A percentile compares a stretch with the other conserved stretches of the same genome.
Evolutionary conservation across 345 rosid genomes (phyloP).

Genomic region (Mangifera indica): DNA sequence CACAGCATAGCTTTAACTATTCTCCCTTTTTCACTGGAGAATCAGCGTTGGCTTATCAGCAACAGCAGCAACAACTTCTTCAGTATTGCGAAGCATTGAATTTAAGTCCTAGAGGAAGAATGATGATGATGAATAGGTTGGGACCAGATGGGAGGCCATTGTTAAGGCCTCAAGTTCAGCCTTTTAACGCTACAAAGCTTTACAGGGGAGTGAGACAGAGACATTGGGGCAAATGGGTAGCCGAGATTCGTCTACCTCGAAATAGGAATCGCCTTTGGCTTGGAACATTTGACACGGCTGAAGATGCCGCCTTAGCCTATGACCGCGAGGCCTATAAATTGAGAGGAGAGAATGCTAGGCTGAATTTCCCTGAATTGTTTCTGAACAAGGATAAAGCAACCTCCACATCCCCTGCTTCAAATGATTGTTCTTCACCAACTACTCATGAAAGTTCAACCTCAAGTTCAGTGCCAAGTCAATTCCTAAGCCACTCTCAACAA

Average conservation of each 20-base stretch:
- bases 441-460: conserved; percentile 25
- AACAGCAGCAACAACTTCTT: conserved; percentile 60
- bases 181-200: conserved; percentile 69
- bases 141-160: conserved; percentile 61
- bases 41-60: conserved; percentile 34
- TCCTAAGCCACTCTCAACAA: conserved; percentile 24
- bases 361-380: conserved; percentile 83
- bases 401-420: conserved; percentile 30
- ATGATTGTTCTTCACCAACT: conserved; percentile 30
- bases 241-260: conserved; percentile 93
- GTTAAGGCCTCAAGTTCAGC: conserved; percentile 58
- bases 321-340: conserved; percentile 88
- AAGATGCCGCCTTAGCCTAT: conserved; percentile 90
- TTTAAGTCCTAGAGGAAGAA: conserved; percentile 73
- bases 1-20: conserved; percentile 27
- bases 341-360: conserved; percentile 83
- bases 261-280: conserved; percentile 94
- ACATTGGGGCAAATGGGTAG: conserved; percentile 99
- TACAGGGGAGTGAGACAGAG: conserved; percentile 93
- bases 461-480: conserved; percentile 19
- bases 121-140: conserved; percentile 68
- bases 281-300: conserved; percentile 90
- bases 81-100: conserved; percentile 62
- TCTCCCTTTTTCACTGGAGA: conserved; percentile 37
- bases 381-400: conserved; percentile 48